phyloP scores from a whole-genome alignment of 83 land plant genomes.

The Diphasiastrum complanatum region DNA sequence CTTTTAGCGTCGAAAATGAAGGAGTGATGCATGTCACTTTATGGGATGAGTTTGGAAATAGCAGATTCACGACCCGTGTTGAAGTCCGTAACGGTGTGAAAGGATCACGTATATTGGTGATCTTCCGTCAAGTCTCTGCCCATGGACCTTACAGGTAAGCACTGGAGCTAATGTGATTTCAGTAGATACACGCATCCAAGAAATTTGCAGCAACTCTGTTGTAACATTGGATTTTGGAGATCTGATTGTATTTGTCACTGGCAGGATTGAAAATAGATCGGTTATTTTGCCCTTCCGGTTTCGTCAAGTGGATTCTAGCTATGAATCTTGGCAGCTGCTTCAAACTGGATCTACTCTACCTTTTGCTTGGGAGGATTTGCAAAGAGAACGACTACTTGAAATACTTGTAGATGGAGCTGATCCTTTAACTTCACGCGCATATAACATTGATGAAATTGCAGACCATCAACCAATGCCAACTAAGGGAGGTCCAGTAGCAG shows the following conservation, averaged over 20 bases:
- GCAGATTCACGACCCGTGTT: slow-evolving; percentile 33
- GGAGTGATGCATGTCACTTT: slow-evolving; percentile 54
- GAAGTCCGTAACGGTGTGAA: slow-evolving; percentile 70
- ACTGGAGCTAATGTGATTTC: no score
- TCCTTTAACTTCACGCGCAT: slow-evolving; percentile 38
- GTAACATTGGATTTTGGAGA: background rate
- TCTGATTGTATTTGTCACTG: background rate
- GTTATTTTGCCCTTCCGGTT: slow-evolving; percentile 56
- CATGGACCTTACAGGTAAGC: slow-evolving; percentile 81
- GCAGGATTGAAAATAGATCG: slow-evolving; percentile 90
- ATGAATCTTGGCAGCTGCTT: slow-evolving; percentile 69
- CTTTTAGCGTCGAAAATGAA: slow-evolving; percentile 67
- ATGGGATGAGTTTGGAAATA: slow-evolving; percentile 35
- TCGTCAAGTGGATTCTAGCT: slow-evolving; percentile 71
- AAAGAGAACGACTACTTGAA: slow-evolving; percentile 55
- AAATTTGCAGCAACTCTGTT: no score
- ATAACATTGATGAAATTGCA: slow-evolving; percentile 62
- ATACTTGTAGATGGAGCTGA: slow-evolving; percentile 60
- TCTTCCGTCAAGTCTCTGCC: slow-evolving; percentile 59
- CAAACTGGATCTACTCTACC: slow-evolving; percentile 63
- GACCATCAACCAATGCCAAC: slow-evolving; percentile 55
- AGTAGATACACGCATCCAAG: no score
- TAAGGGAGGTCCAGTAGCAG: slow-evolving; percentile 39
- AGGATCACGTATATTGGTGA: slow-evolving; percentile 61
- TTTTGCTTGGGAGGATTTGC: slow-evolving; percentile 96